Conservation (phyloP, 140 eudicot genomes). For the Cichorium intybus region DNA sequence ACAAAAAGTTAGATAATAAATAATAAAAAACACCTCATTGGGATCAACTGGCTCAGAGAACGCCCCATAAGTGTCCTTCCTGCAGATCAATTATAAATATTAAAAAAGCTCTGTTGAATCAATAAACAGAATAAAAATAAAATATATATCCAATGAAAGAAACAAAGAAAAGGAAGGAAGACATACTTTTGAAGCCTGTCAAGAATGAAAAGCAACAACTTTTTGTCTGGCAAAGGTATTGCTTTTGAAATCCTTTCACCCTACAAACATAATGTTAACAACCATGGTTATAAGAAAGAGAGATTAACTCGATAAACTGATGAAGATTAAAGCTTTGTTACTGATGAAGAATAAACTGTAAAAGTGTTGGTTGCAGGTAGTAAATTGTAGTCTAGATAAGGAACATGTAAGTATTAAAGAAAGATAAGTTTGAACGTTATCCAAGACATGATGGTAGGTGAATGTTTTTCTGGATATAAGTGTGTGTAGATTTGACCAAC, state of each 20-base stretch:
- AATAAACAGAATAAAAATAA: slow-evolving; percentile 22
- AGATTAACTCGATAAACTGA: neutral
- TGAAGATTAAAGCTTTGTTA: slow-evolving; percentile 9
- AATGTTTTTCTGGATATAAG: slow-evolving; percentile 25
- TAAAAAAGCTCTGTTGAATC: slow-evolving; percentile 3
- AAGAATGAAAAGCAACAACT: slow-evolving; percentile 87
- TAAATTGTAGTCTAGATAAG: no score
- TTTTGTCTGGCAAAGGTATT: slow-evolving; percentile 91
- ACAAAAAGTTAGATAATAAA: neutral
- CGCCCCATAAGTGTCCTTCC: slow-evolving; percentile 93
- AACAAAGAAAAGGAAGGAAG: slow-evolving; percentile 23
- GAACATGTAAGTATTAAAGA: slow-evolving; percentile 11
- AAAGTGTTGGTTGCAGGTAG: no score
- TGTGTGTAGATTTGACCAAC: slow-evolving; percentile 2
- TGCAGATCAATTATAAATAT: slow-evolving; percentile 35
- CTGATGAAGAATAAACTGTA: slow-evolving; percentile 4
- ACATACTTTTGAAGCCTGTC: slow-evolving; percentile 96
- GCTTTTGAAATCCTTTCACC: slow-evolving; percentile 61
- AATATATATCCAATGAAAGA: slow-evolving; percentile 21
- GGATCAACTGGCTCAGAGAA: slow-evolving; percentile 97
- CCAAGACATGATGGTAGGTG: slow-evolving; percentile 13
- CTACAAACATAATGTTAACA: slow-evolving; percentile 45
- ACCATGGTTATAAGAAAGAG: slow-evolving; percentile 10
- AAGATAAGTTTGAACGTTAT: slow-evolving; percentile 29
- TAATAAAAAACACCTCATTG: slow-evolving; percentile 58